Conservation (phyloP, 805 yeast species). For the Vanderwaltozyma yarrowii region DNA sequence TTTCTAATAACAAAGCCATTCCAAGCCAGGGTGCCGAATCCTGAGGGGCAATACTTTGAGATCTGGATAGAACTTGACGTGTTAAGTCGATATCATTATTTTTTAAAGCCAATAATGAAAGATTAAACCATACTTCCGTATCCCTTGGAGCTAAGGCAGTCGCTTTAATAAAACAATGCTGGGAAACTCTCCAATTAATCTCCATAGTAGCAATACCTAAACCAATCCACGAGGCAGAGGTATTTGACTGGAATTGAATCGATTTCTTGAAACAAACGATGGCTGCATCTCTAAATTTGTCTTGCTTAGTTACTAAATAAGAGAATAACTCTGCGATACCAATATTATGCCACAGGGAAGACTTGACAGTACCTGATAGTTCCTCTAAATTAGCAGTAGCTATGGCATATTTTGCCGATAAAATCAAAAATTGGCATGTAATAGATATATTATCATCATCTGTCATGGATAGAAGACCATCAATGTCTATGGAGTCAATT, state of each 20-base stretch:
- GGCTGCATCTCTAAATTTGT: constrained; percentile 38
- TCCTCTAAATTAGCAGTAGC: constrained; percentile 7
- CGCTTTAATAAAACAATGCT: constrained; percentile 88
- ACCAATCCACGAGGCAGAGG: constrained; percentile 69
- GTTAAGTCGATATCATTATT: constrained; percentile 66
- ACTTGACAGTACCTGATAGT: constrained; percentile 38
- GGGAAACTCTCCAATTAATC: constrained; percentile 62
- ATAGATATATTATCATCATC: constrained; percentile 27
- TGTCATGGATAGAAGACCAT: constrained; percentile 12
- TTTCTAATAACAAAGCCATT: constrained; percentile 54
- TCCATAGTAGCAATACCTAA: constrained; percentile 67
- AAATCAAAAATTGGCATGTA: constrained; percentile 33
- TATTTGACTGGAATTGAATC: constrained; percentile 58
- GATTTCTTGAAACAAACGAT: constrained; percentile 53
- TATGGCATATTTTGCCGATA: constrained; percentile 40
- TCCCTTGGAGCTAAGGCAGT: constrained; percentile 58
- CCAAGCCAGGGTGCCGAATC: constrained; percentile 76
- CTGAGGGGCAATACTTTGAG: constrained; percentile 77
- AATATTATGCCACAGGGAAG: constrained; percentile 55
- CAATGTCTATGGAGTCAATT: constrained; percentile 20
- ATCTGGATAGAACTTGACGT: constrained; percentile 54
- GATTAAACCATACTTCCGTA: constrained; percentile 64
- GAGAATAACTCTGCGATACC: constrained; percentile 55
- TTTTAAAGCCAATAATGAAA: constrained; percentile 66
- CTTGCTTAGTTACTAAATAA: constrained; percentile 24